These are phyloP conservation scores for Protomyces macrosporus DNA, from an alignment of 1,139 yeast genomes.

Conservation along the genomic window DNA sequence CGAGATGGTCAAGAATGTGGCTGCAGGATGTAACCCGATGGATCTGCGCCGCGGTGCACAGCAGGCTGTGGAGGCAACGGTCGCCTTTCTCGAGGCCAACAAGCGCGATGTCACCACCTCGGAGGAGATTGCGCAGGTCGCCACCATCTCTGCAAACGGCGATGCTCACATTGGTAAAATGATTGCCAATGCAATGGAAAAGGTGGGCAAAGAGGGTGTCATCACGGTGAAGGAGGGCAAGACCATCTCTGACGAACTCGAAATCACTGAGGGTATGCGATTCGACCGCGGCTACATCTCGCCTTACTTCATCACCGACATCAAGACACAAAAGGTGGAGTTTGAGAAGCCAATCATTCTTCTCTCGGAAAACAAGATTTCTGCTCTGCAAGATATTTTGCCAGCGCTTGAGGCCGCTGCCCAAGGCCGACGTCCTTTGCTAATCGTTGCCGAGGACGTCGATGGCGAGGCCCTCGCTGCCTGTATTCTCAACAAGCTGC, in stretches of 20 bases:
- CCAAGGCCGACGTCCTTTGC: slow-evolving; percentile 90
- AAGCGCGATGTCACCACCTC: slow-evolving; percentile 96
- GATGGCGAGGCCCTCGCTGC: slow-evolving; percentile 99
- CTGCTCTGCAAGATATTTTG: slow-evolving; percentile 84
- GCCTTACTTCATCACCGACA: slow-evolving; percentile 94
- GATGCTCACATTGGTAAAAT: slow-evolving; percentile 90
- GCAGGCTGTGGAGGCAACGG: slow-evolving; percentile 97
- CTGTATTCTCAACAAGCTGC: slow-evolving; percentile 93
- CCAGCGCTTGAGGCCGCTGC: slow-evolving; percentile 94
- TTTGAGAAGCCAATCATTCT: slow-evolving; percentile 90
- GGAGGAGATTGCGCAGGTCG: slow-evolving; percentile 97
- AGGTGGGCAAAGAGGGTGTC: slow-evolving; percentile 99
- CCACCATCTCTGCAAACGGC: slow-evolving; percentile 97
- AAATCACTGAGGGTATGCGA: slow-evolving; percentile 99
- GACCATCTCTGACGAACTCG: slow-evolving; percentile 93
- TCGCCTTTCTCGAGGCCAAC: slow-evolving; percentile 77
- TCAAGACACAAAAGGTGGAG: slow-evolving; percentile 95
- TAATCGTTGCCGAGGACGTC: slow-evolving; percentile 92
- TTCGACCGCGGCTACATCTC: slow-evolving; percentile 98
- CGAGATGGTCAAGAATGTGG: slow-evolving; percentile 95
- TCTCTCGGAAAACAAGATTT: slow-evolving; percentile 90
- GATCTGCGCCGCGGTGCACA: slow-evolving; percentile 98
- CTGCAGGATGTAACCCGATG: slow-evolving; percentile 99
- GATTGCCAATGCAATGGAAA: slow-evolving; percentile 97
- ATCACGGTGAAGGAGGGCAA: slow-evolving; percentile 97